Conservation (phyloP, 768 basidiomycete genomes). For the Arthromyces matolae region DNA sequence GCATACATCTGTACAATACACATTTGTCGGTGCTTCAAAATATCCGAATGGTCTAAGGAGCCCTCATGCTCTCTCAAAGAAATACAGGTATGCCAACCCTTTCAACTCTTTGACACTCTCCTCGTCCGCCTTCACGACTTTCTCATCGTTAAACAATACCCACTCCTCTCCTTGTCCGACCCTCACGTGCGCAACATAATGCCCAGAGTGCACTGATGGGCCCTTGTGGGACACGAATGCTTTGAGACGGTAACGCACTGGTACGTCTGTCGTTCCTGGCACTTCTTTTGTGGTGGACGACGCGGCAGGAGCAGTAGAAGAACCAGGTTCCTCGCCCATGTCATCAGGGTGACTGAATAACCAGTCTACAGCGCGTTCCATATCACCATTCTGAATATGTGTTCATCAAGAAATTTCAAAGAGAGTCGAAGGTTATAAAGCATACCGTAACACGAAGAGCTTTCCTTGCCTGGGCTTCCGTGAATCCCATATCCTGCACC, state of each 20-base stretch:
- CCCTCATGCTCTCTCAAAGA: slow-evolving; percentile 66
- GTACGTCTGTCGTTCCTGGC: slow-evolving; percentile 55
- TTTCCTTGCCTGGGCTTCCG: slow-evolving; percentile 74
- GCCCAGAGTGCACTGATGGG: slow-evolving; percentile 90
- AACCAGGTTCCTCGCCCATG: slow-evolving; percentile 53
- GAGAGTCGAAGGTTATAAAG: slow-evolving; percentile 6
- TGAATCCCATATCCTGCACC: slow-evolving; percentile 93
- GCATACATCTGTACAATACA: too few species aligned
- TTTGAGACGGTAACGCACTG: slow-evolving; percentile 77
- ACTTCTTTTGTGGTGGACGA: slow-evolving; percentile 17
- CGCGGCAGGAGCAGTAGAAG: slow-evolving; percentile 21
- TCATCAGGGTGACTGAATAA: slow-evolving; percentile 93
- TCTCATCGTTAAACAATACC: slow-evolving; percentile 96
- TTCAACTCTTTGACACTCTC: slow-evolving; percentile 81
- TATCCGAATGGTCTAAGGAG: too few species aligned
- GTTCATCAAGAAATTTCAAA: neutral
- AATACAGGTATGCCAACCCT: slow-evolving; percentile 87
- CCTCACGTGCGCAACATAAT: slow-evolving; percentile 83
- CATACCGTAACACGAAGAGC: slow-evolving; percentile 83
- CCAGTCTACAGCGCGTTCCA: slow-evolving; percentile 93
- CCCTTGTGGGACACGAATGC: slow-evolving; percentile 98
- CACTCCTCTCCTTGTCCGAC: slow-evolving; percentile 48
- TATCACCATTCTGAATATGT: slow-evolving; percentile 53
- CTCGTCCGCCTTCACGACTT: slow-evolving; percentile 85
- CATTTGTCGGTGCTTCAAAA: too few species aligned